A percentile compares a stretch with the other conserved stretches of the same genome.
Conservation (phyloP, 805 yeast genomes). For the Yamadazyma endophytica region DNA sequence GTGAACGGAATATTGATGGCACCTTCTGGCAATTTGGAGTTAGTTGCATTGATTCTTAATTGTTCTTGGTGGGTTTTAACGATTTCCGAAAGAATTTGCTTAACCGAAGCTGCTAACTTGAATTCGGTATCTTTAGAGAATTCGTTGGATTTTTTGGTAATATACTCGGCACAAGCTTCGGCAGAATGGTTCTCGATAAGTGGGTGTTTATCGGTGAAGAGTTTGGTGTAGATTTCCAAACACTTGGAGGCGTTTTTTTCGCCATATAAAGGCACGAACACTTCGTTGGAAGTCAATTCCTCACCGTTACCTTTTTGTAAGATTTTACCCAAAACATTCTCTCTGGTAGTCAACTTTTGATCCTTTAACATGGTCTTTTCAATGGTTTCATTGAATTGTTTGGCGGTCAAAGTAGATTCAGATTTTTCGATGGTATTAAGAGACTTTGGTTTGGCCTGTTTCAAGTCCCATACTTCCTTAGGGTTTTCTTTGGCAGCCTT, state of each 20-base stretch:
- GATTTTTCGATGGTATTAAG: conserved; percentile 22
- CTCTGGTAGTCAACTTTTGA: conserved; percentile 43
- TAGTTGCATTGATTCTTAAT: conserved; percentile 25
- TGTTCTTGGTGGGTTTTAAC: conserved; percentile 29
- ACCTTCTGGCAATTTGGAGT: conserved; percentile 24
- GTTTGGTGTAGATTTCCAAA: conserved; percentile 25
- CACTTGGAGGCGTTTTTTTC: conserved; percentile 32
- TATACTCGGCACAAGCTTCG: conserved; percentile 21
- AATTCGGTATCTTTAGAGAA: conserved; percentile 24
- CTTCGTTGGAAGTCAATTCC: conserved; percentile 19
- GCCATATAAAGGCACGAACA: conserved; percentile 29
- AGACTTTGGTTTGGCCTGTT: conserved; percentile 38
- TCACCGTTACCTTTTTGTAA: conserved; percentile 25
- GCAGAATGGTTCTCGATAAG: conserved; percentile 16
- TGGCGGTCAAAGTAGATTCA: conserved; percentile 14
- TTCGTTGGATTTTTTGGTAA: conserved; percentile 33
- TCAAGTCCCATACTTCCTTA: conserved; percentile 48
- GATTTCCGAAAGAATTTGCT: conserved; percentile 33
- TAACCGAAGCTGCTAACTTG: conserved; percentile 27
- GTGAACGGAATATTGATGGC: conserved; percentile 24
- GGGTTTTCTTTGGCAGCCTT: conserved; percentile 55
- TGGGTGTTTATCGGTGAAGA: conserved; percentile 23
- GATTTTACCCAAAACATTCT: conserved; percentile 42
- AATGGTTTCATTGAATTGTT: conserved; percentile 32
- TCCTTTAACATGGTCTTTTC: conserved; percentile 40